phyloP scores from a whole-genome alignment of 75 land plant species.

The Cupressus sempervirens region DNA sequence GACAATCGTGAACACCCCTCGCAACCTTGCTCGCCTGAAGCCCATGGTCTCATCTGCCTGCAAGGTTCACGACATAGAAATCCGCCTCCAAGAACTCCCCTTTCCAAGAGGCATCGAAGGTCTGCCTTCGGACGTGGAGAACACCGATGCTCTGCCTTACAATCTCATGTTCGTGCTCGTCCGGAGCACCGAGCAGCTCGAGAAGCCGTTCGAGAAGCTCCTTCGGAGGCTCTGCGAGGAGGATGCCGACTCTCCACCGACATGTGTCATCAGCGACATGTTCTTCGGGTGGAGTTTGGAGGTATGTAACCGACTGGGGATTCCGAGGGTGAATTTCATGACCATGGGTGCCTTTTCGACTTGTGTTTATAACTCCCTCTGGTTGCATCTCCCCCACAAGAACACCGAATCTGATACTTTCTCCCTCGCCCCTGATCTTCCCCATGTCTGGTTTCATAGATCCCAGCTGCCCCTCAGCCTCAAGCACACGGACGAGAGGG shows the following conservation, averaged over 20 bases:
- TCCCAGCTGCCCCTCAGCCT: neutral
- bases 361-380: constrained; percentile 22
- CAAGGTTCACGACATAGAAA: neutral
- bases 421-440: neutral
- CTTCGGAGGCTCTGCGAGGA: constrained; percentile 8
- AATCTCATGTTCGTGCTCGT: constrained; percentile 15
- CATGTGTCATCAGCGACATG: constrained; percentile 51
- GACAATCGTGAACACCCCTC: constrained; percentile 39
- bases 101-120: constrained; percentile 27
- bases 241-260: constrained; percentile 11
- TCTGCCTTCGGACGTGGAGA: constrained; percentile 33
- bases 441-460: neutral
- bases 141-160: constrained; percentile 19
- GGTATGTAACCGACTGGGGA: constrained; percentile 21
- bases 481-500: neutral
- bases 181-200: constrained; percentile 25
- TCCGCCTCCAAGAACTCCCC: constrained; percentile 26
- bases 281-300: constrained; percentile 55
- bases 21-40: constrained; percentile 20
- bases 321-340: constrained; percentile 18
- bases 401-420: neutral
- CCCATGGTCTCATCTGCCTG: constrained; percentile 9
- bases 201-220: constrained; percentile 19
- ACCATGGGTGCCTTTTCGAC: constrained; percentile 34
- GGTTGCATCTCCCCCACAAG: constrained; percentile 27